Evolutionary conservation across 306 rosid species (phyloP).

Genomic region (Calophaca sinica): DNA sequence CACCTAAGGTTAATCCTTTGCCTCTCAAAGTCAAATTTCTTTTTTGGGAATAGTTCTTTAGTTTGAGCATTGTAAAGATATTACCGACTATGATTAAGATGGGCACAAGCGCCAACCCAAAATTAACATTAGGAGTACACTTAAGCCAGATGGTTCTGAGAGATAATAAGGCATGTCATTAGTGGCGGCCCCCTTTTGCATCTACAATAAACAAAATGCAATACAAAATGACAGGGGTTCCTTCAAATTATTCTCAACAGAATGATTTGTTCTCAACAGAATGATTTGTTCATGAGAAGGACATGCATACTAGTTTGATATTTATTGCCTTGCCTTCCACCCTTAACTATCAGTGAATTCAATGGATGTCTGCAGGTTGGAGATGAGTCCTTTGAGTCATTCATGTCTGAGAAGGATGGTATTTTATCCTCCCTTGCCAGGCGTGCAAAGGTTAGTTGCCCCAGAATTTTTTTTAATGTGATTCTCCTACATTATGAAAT

Average conservation of each 20-base stretch:
- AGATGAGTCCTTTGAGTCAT: conserved; percentile 84
- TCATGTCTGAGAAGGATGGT: conserved; percentile 73
- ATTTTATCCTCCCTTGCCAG: conserved; percentile 81
- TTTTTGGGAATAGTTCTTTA: conserved; percentile 9
- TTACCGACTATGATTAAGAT: conserved; percentile 5
- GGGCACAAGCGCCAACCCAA: too few relatives aligned
- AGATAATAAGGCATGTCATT: too few relatives aligned
- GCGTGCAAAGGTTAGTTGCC: conserved; percentile 86
- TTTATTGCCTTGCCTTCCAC: neutral
- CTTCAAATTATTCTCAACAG: neutral
- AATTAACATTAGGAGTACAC: too few relatives aligned
- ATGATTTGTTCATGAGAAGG: neutral
- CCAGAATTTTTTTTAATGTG: neutral
- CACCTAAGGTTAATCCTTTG: conserved; percentile 74
- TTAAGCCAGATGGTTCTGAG: too few relatives aligned
- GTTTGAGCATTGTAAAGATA: neutral
- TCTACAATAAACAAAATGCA: too few relatives aligned
- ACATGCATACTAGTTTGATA: conserved; percentile 16
- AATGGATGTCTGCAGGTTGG: conserved; percentile 70
- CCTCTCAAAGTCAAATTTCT: conserved; percentile 7
- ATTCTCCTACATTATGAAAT: conserved; percentile 23
- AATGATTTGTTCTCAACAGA: neutral
- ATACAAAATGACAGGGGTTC: neutral
- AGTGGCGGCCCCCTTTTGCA: too few relatives aligned
- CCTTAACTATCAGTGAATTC: conserved; percentile 24